Conservation (phyloP, 192 early-diverging fungal species). For the Coemansia sp. region DNA sequence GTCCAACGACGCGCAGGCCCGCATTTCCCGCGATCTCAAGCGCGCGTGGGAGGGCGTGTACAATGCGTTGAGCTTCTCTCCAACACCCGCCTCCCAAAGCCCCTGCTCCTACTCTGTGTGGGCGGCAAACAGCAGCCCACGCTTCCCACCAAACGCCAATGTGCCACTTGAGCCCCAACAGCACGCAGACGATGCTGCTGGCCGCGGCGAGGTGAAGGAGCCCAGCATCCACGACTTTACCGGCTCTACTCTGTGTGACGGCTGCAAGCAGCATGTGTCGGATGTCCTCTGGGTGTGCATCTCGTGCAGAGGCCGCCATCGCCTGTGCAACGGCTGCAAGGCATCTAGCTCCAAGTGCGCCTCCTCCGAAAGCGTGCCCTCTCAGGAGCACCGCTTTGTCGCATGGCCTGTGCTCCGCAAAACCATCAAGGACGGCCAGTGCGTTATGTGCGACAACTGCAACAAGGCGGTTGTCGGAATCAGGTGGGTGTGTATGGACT, state of each 20-base stretch:
- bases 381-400: constrained; percentile 19
- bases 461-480: constrained; percentile 45
- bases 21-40: constrained; percentile 47
- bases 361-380: neutral
- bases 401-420: constrained; percentile 37
- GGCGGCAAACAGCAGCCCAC: constrained; percentile 46
- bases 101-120: constrained; percentile 17
- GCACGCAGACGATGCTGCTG: neutral
- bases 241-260: constrained; percentile 5
- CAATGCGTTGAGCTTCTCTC: constrained; percentile 45
- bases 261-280: constrained; percentile 17
- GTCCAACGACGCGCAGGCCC: constrained; percentile 45
- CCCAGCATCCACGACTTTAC: constrained; percentile 5
- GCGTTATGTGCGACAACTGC: constrained; percentile 64
- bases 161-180: constrained; percentile 38
- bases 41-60: constrained; percentile 50
- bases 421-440: constrained; percentile 27
- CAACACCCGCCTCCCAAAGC: constrained; percentile 19
- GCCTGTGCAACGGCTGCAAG: constrained; percentile 49
- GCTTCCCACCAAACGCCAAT: constrained; percentile 19
- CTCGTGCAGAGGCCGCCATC: constrained; percentile 24
- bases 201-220: neutral
- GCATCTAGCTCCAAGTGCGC: neutral
- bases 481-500: constrained; percentile 62
- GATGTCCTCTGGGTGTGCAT: constrained; percentile 48